Evolutionary conservation across 2,329 filamentous ascomycete species (phyloP), one percentile per base, ranked within the genome.

Genomic region (Chrysoporthe puriensis): DNA sequence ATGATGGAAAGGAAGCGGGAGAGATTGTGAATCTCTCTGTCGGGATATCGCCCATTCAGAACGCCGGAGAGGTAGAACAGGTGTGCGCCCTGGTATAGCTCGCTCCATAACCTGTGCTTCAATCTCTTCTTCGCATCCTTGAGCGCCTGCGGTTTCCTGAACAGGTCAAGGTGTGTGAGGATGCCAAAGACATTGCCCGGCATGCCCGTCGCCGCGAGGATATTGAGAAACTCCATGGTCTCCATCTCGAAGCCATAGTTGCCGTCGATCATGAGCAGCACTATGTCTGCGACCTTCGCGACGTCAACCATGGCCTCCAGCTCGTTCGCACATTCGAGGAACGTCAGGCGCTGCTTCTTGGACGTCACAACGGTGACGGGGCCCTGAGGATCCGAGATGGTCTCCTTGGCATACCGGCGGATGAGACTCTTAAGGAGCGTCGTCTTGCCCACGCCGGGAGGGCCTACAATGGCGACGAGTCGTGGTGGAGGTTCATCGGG

Each of bases 241-340:
- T 99, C 96, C 96, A 99, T 99, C 81, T 99, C 96, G 76, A 99
- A 99, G 16, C 96, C 96, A 75, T 92, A 99, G 80, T 98, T 98
- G 66, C 96, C 96, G 77, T 99, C 96, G 73, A 99, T 99, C 92
- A 99, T 96, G 66, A 99, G 86, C 62, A 99, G 85, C 6, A 98
- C 93, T 74, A 99, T 97, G 78, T 99, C 96, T 21, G 96, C 96
- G 56, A 99, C 92, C 80, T 99, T 99, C 69, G 96, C 93, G 66
- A 97, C 87, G 79, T 99, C 96, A 71, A 99, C 94, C 93, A 98
- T 97, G 72, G 92, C 91, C 70, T 96, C 94, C 64, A 99, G 87
- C 73, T 96, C 94, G 76, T 98, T 95, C n/a, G 96, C 94, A 76
- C 93, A 97, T 87, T 99, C 96, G 76, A 99, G 82, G 77, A 99